phyloP scores from a whole-genome alignment of 2,329 filamentous ascomycete species.

The Penicillium expansum region DNA sequence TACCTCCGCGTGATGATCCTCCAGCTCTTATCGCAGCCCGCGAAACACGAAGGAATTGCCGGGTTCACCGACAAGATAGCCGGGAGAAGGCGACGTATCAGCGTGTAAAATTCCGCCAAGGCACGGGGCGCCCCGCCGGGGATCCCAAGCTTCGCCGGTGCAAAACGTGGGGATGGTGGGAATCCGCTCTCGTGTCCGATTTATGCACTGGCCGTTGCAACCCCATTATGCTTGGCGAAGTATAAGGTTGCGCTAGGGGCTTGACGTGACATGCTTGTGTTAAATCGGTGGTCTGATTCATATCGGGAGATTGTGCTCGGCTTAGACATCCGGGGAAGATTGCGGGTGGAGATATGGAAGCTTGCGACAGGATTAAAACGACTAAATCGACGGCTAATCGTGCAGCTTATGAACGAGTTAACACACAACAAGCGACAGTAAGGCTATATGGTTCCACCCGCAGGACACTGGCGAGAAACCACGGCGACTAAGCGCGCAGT shows the following conservation, averaged over 20 bases:
- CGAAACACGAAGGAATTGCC: not conserved
- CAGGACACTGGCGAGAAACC: not conserved
- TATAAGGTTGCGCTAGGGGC: not conserved
- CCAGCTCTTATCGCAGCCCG: not conserved
- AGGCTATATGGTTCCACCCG: not conserved
- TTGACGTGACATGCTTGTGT: not conserved
- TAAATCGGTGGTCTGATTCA: not conserved
- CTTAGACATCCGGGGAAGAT: too few species aligned
- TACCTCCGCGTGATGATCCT: not conserved
- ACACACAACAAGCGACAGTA: too few species aligned
- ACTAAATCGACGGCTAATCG: not conserved
- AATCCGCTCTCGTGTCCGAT: not conserved
- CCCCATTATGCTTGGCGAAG: not conserved
- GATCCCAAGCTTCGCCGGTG: not conserved
- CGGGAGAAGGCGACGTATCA: constrained; percentile 1
- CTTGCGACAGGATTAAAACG: not conserved
- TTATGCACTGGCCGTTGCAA: not conserved
- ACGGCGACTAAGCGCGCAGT: not conserved
- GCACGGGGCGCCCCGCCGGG: not conserved
- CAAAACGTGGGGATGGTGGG: not conserved
- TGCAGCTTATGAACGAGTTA: not conserved
- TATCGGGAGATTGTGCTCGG: not conserved
- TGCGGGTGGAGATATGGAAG: not conserved
- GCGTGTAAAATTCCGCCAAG: not conserved
- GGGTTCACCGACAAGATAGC: constrained; percentile 1